A percentile compares a stretch with the other conserved stretches of the same genome.
phyloP scores from a whole-genome alignment of 2,329 filamentous ascomycete species.

The Fusarium odoratissimum region DNA sequence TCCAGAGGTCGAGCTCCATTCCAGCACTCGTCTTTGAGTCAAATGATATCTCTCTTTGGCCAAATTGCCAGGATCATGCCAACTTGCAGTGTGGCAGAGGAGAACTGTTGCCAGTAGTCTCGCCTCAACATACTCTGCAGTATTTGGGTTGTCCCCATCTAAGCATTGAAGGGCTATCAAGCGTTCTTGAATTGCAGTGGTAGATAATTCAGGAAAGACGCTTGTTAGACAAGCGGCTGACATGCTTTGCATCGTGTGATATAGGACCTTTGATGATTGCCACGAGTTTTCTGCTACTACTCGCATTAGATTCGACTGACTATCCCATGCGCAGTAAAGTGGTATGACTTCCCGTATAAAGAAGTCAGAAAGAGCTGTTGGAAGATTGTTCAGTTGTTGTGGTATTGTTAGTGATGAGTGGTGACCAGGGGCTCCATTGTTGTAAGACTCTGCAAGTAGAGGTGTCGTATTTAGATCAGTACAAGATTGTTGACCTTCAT shows the following conservation, averaged over 20 bases:
- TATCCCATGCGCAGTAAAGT: neutral
- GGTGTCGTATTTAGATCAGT: neutral
- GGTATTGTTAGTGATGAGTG: no score
- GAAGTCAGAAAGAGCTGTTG: neutral
- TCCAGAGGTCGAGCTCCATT: neutral
- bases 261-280: neutral
- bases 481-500: fast-evolving
- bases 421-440: fast-evolving
- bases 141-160: neutral
- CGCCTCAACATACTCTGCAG: neutral
- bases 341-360: neutral
- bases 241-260: neutral
- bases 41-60: neutral
- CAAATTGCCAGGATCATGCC: neutral
- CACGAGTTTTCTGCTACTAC: neutral
- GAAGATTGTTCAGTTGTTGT: neutral
- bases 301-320: neutral
- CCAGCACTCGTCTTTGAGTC: neutral
- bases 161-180: neutral
- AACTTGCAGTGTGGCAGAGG: neutral
- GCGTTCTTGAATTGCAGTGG: neutral
- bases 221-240: neutral
- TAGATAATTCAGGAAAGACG: neutral
- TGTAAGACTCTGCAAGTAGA: neutral
- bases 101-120: neutral